These are phyloP conservation scores for Phlebiopsis gigantea DNA, from an alignment of 768 basidiomycete genomes.

Conservation along the genomic window DNA sequence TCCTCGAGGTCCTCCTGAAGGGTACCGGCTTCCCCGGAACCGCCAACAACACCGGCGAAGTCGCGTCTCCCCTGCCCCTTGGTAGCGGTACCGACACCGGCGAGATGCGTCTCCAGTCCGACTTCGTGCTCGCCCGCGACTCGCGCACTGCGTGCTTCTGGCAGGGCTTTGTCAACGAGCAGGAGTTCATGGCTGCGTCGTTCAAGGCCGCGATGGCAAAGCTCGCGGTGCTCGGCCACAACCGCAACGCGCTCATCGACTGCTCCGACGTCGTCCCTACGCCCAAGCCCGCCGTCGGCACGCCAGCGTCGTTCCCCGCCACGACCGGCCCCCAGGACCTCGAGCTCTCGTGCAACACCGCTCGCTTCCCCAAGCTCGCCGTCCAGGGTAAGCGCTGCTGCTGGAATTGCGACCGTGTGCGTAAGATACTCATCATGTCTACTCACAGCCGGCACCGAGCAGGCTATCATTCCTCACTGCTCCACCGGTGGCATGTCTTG, in stretches of 20 bases:
- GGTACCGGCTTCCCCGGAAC: constrained; percentile 23
- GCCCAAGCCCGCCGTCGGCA: constrained; percentile 19
- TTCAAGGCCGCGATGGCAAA: constrained; percentile 16
- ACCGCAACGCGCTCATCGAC: constrained; percentile 13
- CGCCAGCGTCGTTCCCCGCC: constrained; percentile 29
- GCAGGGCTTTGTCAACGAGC: constrained; percentile 28
- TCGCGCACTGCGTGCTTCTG: constrained; percentile 29
- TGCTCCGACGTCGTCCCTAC: constrained; percentile 16
- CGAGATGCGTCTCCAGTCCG: constrained; percentile 32
- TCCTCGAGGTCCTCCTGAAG: constrained; percentile 36
- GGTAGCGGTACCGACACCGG: constrained; percentile 13
- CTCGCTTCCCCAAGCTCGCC: constrained; percentile 32
- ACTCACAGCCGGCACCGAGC: constrained; percentile 1
- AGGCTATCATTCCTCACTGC: constrained; percentile 13
- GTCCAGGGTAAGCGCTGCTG: constrained; percentile 11
- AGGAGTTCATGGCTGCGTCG: constrained; percentile 20
- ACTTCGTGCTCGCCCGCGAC: constrained; percentile 28
- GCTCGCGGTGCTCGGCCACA: constrained; percentile 15
- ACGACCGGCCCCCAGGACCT: constrained; percentile 22
- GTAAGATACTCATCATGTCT: no score
- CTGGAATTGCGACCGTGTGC: no score
- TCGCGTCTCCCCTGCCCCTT: constrained; percentile 20
- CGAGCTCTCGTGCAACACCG: constrained; percentile 26
- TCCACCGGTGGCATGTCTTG: constrained; percentile 11
- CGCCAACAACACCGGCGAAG: constrained; percentile 14